Conservation (phyloP, 306 rosid species). For the Neltuma alba region DNA sequence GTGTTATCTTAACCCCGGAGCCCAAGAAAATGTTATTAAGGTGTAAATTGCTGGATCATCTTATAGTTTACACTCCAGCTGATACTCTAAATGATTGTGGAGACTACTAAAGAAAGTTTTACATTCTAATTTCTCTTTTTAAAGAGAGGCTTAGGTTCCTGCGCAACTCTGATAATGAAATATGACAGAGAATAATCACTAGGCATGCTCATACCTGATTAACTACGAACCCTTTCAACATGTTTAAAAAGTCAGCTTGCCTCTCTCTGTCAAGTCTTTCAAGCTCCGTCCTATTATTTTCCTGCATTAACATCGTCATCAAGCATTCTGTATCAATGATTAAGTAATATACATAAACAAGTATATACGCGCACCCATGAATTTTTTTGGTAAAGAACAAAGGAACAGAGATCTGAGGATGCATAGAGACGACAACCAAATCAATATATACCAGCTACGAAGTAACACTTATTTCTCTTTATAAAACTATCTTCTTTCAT, state of each 20-base stretch:
- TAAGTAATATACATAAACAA: background rate
- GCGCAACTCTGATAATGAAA: conserved; percentile 5
- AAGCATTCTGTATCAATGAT: conserved; percentile 25
- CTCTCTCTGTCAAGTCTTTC: conserved; percentile 87
- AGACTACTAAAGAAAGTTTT: conserved; percentile 23
- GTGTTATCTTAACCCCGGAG: no score
- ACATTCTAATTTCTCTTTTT: background rate
- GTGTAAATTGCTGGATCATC: background rate
- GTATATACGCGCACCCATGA: background rate
- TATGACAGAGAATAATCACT: background rate
- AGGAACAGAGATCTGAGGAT: background rate
- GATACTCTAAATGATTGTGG: conserved; percentile 8
- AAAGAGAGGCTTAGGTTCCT: background rate
- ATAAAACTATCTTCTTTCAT: conserved; percentile 9
- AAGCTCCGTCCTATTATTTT: conserved; percentile 87
- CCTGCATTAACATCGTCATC: conserved; percentile 57
- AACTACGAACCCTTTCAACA: conserved; percentile 91
- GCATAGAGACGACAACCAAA: conserved; percentile 15
- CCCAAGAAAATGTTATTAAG: no score
- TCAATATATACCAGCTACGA: background rate
- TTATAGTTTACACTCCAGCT: background rate
- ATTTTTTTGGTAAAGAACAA: background rate
- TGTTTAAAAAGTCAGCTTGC: conserved; percentile 72
- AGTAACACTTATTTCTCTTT: background rate
- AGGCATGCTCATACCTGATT: conserved; percentile 82